Evolutionary conservation across 2,329 filamentous ascomycete species (phyloP).

Genomic region (Neofusicoccum ribis): DNA sequence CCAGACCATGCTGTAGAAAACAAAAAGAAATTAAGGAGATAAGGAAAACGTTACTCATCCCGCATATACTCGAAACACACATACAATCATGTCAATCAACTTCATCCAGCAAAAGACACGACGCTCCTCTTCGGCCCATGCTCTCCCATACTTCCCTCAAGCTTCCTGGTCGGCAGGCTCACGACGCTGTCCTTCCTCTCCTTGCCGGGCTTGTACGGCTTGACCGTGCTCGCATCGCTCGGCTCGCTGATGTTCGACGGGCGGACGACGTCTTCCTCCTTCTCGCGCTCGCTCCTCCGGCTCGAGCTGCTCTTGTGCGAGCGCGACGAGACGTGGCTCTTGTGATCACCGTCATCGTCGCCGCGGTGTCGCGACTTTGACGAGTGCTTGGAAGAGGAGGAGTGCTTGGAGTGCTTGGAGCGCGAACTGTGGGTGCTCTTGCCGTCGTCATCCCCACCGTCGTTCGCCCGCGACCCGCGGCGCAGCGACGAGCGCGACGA

Average conservation of each 20-base stretch:
- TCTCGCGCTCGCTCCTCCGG: conserved; percentile 24
- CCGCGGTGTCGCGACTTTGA: not conserved
- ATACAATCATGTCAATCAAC: conserved; percentile 23
- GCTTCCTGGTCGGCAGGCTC: conserved; percentile 14
- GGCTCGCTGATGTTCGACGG: conserved; percentile 32
- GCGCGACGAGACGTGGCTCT: conserved; percentile 2
- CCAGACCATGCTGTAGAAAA: not conserved
- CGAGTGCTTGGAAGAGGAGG: conserved; percentile 23
- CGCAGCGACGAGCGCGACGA: conserved; percentile 26
- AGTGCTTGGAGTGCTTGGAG: conserved; percentile 25
- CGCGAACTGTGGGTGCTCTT: conserved; percentile 25
- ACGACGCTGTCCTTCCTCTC: conserved; percentile 19
- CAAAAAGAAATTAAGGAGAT: not conserved
- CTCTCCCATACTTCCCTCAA: not conserved
- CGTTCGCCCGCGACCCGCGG: conserved; percentile 33
- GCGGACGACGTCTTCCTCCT: conserved; percentile 2
- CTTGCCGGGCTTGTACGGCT: conserved; percentile 24
- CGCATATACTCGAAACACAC: too few relatives aligned
- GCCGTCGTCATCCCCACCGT: conserved; percentile 23
- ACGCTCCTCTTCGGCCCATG: conserved; percentile 6
- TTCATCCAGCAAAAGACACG: conserved; percentile 10
- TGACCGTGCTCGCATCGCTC: conserved; percentile 37
- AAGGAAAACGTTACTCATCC: not conserved
- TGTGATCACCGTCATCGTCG: not conserved
- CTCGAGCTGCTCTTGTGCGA: conserved; percentile 19